Percentiles rank a stretch among this genome's conserved stretches.
These are phyloP conservation scores for Ascosphaera apis DNA, from an alignment of 2,329 filamentous ascomycete genomes.

Conservation along the genomic window DNA sequence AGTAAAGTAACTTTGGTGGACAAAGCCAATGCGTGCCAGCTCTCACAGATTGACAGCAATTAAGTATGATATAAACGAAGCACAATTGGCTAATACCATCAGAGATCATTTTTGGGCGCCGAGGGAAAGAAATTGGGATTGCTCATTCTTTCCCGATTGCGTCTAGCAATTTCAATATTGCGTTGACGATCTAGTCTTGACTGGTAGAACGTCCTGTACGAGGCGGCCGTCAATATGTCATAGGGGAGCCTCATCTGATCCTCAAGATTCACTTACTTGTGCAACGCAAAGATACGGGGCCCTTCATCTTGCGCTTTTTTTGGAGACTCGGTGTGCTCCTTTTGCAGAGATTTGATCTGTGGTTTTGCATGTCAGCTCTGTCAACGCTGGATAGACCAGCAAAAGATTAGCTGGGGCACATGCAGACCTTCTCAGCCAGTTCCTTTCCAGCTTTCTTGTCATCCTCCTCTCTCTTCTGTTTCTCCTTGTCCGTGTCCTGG, in stretches of 20 bases:
- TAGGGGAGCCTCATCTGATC: not conserved
- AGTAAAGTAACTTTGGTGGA: no score
- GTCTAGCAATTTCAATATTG: slow-evolving; percentile 54
- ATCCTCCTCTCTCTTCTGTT: slow-evolving; percentile 26
- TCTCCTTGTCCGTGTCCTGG: slow-evolving; percentile 18
- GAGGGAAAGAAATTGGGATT: slow-evolving; percentile 66
- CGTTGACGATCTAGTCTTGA: slow-evolving; percentile 59
- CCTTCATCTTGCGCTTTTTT: slow-evolving; percentile 32
- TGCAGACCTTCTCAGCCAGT: slow-evolving; percentile 1
- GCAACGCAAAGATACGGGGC: slow-evolving; percentile 60
- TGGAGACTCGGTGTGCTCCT: slow-evolving; percentile 18
- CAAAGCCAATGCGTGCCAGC: no score
- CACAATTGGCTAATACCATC: slow-evolving; percentile 1
- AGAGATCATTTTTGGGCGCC: slow-evolving; percentile 41
- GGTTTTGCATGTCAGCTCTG: not conserved
- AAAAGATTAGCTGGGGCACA: not conserved
- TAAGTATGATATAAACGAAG: no score
- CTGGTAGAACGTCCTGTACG: slow-evolving; percentile 54
- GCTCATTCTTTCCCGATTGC: slow-evolving; percentile 57
- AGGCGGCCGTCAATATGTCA: slow-evolving; percentile 1
- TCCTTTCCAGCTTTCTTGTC: slow-evolving; percentile 24
- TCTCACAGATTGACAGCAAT: no score
- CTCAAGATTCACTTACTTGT: slow-evolving; percentile 34
- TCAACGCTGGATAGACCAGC: not conserved
- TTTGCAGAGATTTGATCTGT: slow-evolving; percentile 24